Conservation (phyloP, 2,329 filamentous ascomycete genomes). For the Ophiocordyceps sinensis region DNA sequence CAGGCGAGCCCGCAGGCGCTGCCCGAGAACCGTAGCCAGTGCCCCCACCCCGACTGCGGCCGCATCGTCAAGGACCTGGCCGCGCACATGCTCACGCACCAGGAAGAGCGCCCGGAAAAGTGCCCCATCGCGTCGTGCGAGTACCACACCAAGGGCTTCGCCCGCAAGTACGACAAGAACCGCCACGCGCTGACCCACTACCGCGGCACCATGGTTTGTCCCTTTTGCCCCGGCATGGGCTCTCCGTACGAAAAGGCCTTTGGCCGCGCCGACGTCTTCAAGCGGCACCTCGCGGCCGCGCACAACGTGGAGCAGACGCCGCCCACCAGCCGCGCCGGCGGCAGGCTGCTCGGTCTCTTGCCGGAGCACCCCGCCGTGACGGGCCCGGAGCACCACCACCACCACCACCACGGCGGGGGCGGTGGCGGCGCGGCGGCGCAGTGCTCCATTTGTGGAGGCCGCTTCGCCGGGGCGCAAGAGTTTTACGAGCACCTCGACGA, state of each 20-base stretch:
- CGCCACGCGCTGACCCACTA: slow-evolving; percentile 92
- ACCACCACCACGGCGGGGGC: not conserved
- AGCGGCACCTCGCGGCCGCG: slow-evolving; percentile 82
- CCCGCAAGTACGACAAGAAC: slow-evolving; percentile 96
- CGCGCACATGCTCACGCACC: slow-evolving; percentile 93
- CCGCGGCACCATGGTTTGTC: slow-evolving; percentile 95
- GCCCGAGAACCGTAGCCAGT: slow-evolving; percentile 30
- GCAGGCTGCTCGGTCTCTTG: slow-evolving; percentile 4
- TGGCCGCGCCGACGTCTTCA: slow-evolving; percentile 94
- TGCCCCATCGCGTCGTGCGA: slow-evolving; percentile 90
- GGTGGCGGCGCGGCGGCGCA: slow-evolving; percentile 49
- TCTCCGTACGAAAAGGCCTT: slow-evolving; percentile 88
- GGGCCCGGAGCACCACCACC: too few species aligned
- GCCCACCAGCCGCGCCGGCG: slow-evolving; percentile 54
- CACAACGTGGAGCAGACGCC: slow-evolving; percentile 91
- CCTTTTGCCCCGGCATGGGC: slow-evolving; percentile 82
- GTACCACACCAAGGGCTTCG: slow-evolving; percentile 88
- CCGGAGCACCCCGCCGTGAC: not conserved
- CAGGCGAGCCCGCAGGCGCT: slow-evolving; percentile 15
- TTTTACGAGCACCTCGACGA: slow-evolving; percentile 91
- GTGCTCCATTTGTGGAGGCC: slow-evolving; percentile 76
- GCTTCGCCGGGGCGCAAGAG: slow-evolving; percentile 76
- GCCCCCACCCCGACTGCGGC: slow-evolving; percentile 43
- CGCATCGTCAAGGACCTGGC: slow-evolving; percentile 50
- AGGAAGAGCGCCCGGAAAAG: slow-evolving; percentile 86